A percentile compares a stretch with the other conserved stretches of the same genome.
These are phyloP conservation scores for Hyaloscypha variabilis DNA, from an alignment of 495 filamentous ascomycete species.

Conservation along the genomic window DNA sequence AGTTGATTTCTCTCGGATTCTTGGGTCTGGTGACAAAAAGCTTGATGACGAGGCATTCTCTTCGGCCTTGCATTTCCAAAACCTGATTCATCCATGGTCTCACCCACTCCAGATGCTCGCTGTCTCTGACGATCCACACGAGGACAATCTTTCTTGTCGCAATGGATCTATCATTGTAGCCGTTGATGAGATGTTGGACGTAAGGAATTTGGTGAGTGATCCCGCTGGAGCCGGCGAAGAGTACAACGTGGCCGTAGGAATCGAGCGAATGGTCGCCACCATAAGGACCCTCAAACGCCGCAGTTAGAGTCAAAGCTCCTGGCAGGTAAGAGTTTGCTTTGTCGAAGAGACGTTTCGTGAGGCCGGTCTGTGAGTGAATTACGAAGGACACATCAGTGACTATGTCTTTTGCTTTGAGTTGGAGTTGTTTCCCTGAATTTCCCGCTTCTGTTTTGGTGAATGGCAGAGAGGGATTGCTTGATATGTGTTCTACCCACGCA, in stretches of 20 bases:
- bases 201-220: constrained; percentile 96
- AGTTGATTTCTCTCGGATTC: constrained; percentile 70
- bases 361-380: constrained; percentile 81
- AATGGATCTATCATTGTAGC: constrained; percentile 70
- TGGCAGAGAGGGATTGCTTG: constrained; percentile 35
- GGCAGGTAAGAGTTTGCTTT: constrained; percentile 23
- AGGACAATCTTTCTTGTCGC: constrained; percentile 81
- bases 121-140: constrained; percentile 89
- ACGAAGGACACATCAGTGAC: constrained; percentile 71
- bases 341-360: constrained; percentile 82
- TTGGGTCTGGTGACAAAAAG: constrained; percentile 87
- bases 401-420: constrained; percentile 14
- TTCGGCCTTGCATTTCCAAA: constrained; percentile 72
- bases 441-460: constrained; percentile 38
- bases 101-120: constrained; percentile 90
- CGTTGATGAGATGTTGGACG: constrained; percentile 75
- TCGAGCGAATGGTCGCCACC: constrained; percentile 78
- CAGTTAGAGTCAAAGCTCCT: constrained; percentile 39
- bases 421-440: neutral
- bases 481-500: constrained; percentile 69
- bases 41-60: constrained; percentile 79
- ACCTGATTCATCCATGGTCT: constrained; percentile 91
- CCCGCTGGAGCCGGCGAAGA: constrained; percentile 90
- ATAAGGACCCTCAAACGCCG: constrained; percentile 84
- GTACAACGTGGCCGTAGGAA: constrained; percentile 86